Evolutionary conservation across 2,329 filamentous ascomycete species (phyloP), one percentile per base, ranked within the genome.

Genomic region (Calonectria naviculata): DNA sequence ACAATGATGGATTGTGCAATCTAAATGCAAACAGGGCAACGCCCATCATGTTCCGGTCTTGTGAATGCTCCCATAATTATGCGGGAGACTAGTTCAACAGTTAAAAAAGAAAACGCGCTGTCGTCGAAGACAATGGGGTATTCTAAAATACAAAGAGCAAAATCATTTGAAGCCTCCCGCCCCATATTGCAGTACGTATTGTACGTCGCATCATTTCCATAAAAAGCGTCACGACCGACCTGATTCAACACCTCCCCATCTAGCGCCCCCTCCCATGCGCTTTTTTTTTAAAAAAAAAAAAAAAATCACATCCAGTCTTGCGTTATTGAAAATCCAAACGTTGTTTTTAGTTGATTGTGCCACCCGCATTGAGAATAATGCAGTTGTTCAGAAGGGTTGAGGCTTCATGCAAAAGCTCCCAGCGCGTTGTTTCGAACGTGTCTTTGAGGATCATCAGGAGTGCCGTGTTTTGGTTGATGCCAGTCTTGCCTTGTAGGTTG

Each of bases 351-450:
- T 72, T 56, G 56, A 82, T 72, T 19, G 73, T 78, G 19, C 76
- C 80, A 10, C 80, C 81, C 17, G 79, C 74, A 38, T 82, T 83
- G 9, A 83, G 78, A n/a, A 79, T 74, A 74, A 97, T 94, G 81
- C 95, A 98, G 80, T 95, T 97, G 67, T 88, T 91, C 79, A 98
- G 83, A 71, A 98, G 85, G 26, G 90, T 93, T 36, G 93, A 93
- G 41, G 95, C 96, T 83, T 98, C 97, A 68, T 97, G 93, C 73
- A 98, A 86, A 66, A 98, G 85, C 85, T 98, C 95, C 96, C 96
- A 98, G 60, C 95, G 89, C 36, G 95, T 95, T 78, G 92, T 92
- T 74, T 89, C 87, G 81, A 98, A 98, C 46, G 93, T 93, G 68
- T 95, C 93, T 72, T 93, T 92, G 71, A 99, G 88, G 38, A 98